Conservation (phyloP, 2,329 filamentous ascomycete species). For the Verticillium dahliae region DNA sequence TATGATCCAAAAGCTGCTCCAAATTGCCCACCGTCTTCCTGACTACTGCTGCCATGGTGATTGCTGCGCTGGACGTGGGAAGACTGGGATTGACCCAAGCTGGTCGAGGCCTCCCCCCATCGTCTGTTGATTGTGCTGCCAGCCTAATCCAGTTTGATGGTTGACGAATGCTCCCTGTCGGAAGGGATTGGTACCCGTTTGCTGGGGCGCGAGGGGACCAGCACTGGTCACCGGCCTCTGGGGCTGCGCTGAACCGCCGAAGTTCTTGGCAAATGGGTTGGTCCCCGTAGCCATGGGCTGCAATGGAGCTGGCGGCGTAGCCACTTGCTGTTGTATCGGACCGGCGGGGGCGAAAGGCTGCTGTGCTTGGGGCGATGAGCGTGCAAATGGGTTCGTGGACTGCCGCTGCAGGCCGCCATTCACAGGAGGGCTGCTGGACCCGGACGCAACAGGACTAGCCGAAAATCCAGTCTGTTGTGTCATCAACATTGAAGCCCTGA, state of each 20-base stretch:
- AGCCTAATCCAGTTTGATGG: conserved; percentile 79
- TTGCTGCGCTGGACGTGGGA: conserved; percentile 69
- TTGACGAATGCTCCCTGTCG: conserved; percentile 86
- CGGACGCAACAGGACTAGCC: conserved; percentile 30
- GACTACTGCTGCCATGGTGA: conserved; percentile 47
- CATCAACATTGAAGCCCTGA: conserved; percentile 83
- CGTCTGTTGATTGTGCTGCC: conserved; percentile 72
- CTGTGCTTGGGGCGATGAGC: conserved; percentile 32
- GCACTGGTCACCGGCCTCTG: conserved; percentile 39
- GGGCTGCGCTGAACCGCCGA: conserved; percentile 25
- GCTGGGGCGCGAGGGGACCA: conserved; percentile 58
- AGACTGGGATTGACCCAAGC: conserved; percentile 73
- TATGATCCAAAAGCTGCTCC: neutral
- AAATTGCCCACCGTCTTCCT: neutral
- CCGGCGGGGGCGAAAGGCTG: conserved; percentile 26
- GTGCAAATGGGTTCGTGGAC: conserved; percentile 84
- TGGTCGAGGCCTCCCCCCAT: conserved; percentile 79
- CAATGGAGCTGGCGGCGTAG: conserved; percentile 29
- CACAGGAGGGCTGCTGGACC: conserved; percentile 32
- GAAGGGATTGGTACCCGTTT: conserved; percentile 93
- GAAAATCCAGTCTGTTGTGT: conserved; percentile 41
- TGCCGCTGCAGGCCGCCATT: conserved; percentile 37
- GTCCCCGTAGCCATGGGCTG: conserved; percentile 48
- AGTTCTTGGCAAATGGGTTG: conserved; percentile 52
- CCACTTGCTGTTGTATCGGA: conserved; percentile 23